These are phyloP conservation scores for Naematelia encephala DNA, from an alignment of 768 basidiomycete species.

Conservation along the genomic window DNA sequence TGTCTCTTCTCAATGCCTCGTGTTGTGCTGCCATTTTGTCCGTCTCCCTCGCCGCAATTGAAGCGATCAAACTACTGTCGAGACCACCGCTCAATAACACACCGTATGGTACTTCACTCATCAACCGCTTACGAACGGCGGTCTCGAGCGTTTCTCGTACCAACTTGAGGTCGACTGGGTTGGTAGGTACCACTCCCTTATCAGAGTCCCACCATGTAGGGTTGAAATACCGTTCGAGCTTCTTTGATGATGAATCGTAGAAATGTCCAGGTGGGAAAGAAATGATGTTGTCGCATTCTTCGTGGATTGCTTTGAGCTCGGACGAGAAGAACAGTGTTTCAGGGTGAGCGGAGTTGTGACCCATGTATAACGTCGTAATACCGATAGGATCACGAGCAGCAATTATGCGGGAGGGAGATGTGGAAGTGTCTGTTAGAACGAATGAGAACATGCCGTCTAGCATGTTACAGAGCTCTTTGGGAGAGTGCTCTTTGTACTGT, in stretches of 20 bases:
- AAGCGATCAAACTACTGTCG: conserved; percentile 92
- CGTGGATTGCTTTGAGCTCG: conserved; percentile 84
- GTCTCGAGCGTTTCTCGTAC: conserved; percentile 80
- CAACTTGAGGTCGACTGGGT: conserved; percentile 62
- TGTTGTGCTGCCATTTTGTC: conserved; percentile 83
- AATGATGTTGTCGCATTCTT: conserved; percentile 91
- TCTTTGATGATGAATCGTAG: conserved; percentile 77
- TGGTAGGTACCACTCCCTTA: conserved; percentile 60
- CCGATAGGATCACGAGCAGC: conserved; percentile 97
- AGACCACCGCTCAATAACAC: conserved; percentile 92
- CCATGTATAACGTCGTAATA: conserved; percentile 98
- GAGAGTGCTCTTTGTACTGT: conserved; percentile 77
- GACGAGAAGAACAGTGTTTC: conserved; percentile 88
- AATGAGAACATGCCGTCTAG: conserved; percentile 99
- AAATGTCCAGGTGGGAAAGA: conserved; percentile 97
- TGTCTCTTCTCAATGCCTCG: conserved; percentile 62
- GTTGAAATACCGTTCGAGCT: conserved; percentile 77
- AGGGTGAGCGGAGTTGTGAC: conserved; percentile 79
- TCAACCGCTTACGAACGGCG: conserved; percentile 88
- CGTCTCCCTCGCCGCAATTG: conserved; percentile 91
- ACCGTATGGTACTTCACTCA: conserved; percentile 98
- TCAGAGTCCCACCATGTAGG: conserved; percentile 91
- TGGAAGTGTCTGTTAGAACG: conserved; percentile 88
- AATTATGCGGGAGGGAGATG: conserved; percentile 81
- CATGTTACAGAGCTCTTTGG: conserved; percentile 65